Evolutionary conservation across 176 grass and related monocot species (phyloP).

Genomic region (Saccharum officinarum): DNA sequence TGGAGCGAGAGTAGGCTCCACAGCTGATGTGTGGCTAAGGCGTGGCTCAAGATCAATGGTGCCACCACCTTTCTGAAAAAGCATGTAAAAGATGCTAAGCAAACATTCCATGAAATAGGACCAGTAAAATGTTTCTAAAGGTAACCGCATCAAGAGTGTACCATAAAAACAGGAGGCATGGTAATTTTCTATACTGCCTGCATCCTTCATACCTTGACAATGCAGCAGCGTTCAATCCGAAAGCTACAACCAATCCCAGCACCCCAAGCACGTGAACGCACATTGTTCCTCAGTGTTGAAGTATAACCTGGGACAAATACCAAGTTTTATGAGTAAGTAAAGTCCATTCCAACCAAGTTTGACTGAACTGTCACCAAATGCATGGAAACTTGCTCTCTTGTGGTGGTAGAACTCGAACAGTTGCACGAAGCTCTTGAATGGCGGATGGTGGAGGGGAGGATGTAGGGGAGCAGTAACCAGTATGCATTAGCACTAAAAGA

Average conservation of each 20-base stretch:
- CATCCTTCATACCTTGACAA: conserved; percentile 80
- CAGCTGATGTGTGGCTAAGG: conserved; percentile 86
- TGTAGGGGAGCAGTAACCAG: conserved; percentile 85
- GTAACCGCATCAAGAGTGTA: neutral
- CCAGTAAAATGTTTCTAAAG: conserved; percentile 9
- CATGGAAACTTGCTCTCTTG: conserved; percentile 59
- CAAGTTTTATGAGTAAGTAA: conserved; percentile 25
- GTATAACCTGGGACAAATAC: conserved; percentile 66
- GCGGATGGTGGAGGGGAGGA: conserved; percentile 71
- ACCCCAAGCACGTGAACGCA: conserved; percentile 98
- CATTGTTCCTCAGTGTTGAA: conserved; percentile 96
- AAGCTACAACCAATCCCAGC: conserved; percentile 96
- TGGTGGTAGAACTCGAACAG: conserved; percentile 76
- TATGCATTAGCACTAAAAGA: conserved; percentile 93
- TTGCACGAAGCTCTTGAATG: conserved; percentile 78
- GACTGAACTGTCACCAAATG: neutral
- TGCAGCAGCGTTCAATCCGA: conserved; percentile 81
- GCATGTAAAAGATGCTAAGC: conserved; percentile 35
- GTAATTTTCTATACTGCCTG: neutral
- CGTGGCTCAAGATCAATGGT: conserved; percentile 81
- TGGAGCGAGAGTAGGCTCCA: conserved; percentile 95
- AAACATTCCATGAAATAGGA: conserved; percentile 20
- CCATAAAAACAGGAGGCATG: conserved; percentile 7
- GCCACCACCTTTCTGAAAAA: conserved; percentile 84
- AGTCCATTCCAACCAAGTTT: conserved; percentile 4